A percentile compares a stretch with the other conserved stretches of the same genome.
These are phyloP conservation scores for Talaromyces wortmannii DNA, from an alignment of 495 filamentous ascomycete species.

Conservation along the genomic window DNA sequence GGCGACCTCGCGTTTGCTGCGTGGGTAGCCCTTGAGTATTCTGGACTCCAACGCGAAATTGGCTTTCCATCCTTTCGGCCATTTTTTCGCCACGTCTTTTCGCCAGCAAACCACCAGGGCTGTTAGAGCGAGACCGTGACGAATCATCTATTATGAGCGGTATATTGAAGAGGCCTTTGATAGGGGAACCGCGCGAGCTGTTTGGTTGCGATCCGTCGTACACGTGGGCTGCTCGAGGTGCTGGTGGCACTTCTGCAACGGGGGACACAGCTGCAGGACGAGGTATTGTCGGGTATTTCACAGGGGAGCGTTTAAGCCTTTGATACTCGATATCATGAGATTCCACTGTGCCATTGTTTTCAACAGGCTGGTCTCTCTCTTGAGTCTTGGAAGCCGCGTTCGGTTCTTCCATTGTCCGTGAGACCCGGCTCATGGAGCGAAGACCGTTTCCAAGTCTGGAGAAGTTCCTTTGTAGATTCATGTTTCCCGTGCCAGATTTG, in stretches of 20 bases:
- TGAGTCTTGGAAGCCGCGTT: not conserved
- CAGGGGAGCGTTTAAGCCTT: not conserved
- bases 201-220: not conserved
- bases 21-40: not conserved
- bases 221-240: not conserved
- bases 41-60: conserved; percentile 1
- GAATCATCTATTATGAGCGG: not conserved
- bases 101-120: not conserved
- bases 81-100: conserved; percentile 5
- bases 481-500: not conserved
- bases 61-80: conserved; percentile 2
- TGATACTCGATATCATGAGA: not conserved
- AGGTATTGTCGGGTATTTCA: conserved; percentile 1
- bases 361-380: not conserved
- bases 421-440: not conserved
- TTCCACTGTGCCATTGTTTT: too few species aligned
- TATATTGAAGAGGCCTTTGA: not conserved
- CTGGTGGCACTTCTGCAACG: not conserved
- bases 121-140: conserved; percentile 1
- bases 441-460: not conserved
- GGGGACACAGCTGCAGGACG: not conserved
- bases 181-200: not conserved
- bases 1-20: not conserved
- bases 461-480: not conserved
- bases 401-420: not conserved